phyloP scores from a whole-genome alignment of 106 monocot genomes.

The Phalaenopsis aphrodite region DNA sequence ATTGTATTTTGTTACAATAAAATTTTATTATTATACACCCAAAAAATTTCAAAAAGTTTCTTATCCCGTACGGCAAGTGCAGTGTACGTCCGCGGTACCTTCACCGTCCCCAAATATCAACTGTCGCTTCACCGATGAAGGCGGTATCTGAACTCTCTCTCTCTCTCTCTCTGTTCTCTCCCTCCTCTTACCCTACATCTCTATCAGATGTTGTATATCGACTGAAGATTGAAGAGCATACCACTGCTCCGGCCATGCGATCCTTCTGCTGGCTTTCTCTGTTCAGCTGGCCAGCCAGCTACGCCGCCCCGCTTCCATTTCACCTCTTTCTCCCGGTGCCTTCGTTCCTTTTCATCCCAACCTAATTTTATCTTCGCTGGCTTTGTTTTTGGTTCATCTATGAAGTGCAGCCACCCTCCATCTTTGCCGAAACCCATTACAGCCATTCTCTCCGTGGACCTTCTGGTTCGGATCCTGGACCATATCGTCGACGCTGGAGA shows the following conservation, averaged over 20 bases:
- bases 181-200: neutral
- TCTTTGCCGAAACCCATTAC: slow-evolving; percentile 10
- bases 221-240: neutral
- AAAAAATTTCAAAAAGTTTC: no score
- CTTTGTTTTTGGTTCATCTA: neutral
- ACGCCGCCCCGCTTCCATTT: slow-evolving; percentile 1
- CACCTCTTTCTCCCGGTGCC: slow-evolving; percentile 13
- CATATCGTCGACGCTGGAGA: slow-evolving; percentile 30
- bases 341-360: slow-evolving; percentile 76
- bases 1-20: no score
- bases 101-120: neutral
- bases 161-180: neutral
- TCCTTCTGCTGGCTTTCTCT: neutral
- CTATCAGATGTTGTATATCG: no score
- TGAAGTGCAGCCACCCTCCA: neutral
- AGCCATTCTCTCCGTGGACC: slow-evolving; percentile 44
- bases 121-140: no score
- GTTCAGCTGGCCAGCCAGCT: neutral
- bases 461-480: slow-evolving; percentile 56
- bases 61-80: neutral
- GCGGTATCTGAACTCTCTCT: no score
- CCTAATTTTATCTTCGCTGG: slow-evolving; percentile 18
- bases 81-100: neutral
- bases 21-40: no score
- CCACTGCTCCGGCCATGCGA: slow-evolving; percentile 7